Percentiles rank a stretch among this genome's conserved stretches.
phyloP scores from a whole-genome alignment of 352 stramenopile genomes.

The Phytopythium cucurbitacearum region DNA sequence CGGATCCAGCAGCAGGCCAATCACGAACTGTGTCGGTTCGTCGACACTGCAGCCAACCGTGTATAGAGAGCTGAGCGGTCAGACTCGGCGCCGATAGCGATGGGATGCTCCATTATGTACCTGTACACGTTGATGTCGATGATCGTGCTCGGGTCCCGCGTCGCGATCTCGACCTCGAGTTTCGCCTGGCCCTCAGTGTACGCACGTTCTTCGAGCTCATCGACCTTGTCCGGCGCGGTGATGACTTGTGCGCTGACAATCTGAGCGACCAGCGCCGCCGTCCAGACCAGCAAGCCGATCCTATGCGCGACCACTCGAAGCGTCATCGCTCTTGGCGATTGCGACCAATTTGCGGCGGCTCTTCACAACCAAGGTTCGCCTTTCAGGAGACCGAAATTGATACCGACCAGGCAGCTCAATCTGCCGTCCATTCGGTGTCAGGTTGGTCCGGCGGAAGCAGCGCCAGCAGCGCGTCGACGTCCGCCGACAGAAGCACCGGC shows the following conservation, averaged over 20 bases:
- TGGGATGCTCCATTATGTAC: slow-evolving; percentile 11
- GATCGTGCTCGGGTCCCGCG: slow-evolving; percentile 26
- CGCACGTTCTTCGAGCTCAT: slow-evolving; percentile 56
- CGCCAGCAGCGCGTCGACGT: slow-evolving; percentile 37
- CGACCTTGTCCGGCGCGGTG: slow-evolving; percentile 58
- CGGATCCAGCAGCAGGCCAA: slow-evolving; percentile 81
- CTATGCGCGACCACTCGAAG: too few relatives aligned
- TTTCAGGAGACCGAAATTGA: too few relatives aligned
- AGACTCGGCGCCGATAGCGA: too few relatives aligned
- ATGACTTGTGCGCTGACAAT: slow-evolving; percentile 37
- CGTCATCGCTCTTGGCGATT: background rate
- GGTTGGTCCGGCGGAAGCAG: slow-evolving; percentile 7
- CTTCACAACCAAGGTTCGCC: background rate
- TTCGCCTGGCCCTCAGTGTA: slow-evolving; percentile 39
- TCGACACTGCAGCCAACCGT: slow-evolving; percentile 21
- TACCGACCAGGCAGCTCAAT: too few relatives aligned
- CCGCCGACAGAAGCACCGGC: slow-evolving; percentile 42
- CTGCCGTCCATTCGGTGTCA: background rate
- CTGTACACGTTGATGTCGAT: slow-evolving; percentile 74
- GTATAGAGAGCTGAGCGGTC: background rate
- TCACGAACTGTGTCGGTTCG: slow-evolving; percentile 60
- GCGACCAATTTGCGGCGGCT: background rate
- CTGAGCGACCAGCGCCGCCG: background rate
- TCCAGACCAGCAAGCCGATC: too few relatives aligned
- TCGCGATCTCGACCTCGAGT: slow-evolving; percentile 34